Percentiles rank a stretch among this genome's conserved stretches.
Evolutionary conservation across 345 rosid species (phyloP).

Genomic region (Citrus trifoliata): DNA sequence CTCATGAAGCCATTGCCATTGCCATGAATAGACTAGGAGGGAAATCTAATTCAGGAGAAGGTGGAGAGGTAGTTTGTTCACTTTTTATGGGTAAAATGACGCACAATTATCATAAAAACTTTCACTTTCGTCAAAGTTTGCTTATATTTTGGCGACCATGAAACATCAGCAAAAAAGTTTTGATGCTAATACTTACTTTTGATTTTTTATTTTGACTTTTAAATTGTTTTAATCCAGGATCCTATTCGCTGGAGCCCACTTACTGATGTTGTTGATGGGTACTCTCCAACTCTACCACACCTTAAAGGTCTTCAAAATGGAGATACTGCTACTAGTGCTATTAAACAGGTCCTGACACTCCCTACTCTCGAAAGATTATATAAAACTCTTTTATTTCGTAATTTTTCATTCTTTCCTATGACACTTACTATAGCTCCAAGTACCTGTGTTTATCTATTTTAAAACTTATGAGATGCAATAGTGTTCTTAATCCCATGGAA

Average conservation of each 20-base stretch:
- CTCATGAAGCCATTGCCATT: conserved; percentile 98
- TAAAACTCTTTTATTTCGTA: background rate
- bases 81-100: background rate
- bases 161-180: background rate
- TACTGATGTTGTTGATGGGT: conserved; percentile 92
- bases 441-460: conserved; percentile 2
- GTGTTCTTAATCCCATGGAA: conserved; percentile 4
- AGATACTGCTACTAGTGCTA: conserved; percentile 98
- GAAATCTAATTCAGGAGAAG: conserved; percentile 97
- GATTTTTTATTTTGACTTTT: too few species aligned
- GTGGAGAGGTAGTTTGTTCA: conserved; percentile 80
- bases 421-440: background rate
- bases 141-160: background rate
- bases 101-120: background rate
- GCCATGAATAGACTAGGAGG: conserved; percentile 98
- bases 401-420: background rate
- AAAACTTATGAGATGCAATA: background rate
- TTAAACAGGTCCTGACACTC: conserved; percentile 71
- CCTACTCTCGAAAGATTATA: conserved; percentile 9
- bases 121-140: background rate
- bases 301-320: conserved; percentile 99
- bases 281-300: conserved; percentile 93
- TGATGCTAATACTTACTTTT: background rate
- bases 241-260: conserved; percentile 99
- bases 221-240: conserved; percentile 45